These are phyloP conservation scores for Trametes cinnabarina DNA, from an alignment of 768 basidiomycete species.

Conservation along the genomic window DNA sequence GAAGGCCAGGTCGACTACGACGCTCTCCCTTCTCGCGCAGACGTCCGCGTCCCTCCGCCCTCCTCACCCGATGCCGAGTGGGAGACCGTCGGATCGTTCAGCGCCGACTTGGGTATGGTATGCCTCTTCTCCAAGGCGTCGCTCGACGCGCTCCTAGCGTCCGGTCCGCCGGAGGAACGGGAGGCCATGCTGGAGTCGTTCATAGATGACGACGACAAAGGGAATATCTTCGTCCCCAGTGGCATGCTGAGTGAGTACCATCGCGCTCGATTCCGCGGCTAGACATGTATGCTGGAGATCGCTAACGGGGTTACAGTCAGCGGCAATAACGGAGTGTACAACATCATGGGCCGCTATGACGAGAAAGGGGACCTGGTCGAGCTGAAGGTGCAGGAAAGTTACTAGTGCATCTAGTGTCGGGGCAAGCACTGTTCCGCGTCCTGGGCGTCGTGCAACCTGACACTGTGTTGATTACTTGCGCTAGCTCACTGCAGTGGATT, in stretches of 20 bases:
- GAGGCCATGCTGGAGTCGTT: neutral
- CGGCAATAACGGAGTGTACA: neutral
- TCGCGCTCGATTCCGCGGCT: too few relatives aligned
- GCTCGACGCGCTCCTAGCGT: neutral
- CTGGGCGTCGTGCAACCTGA: too few relatives aligned
- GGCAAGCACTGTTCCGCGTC: too few relatives aligned
- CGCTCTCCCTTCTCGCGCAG: neutral
- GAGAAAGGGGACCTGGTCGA: neutral
- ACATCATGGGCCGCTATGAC: neutral
- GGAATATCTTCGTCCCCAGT: neutral
- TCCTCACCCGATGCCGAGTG: neutral
- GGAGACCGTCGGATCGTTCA: neutral
- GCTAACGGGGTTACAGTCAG: neutral
- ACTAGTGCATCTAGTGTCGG: too few relatives aligned
- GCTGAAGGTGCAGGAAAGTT: neutral
- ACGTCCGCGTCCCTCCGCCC: neutral
- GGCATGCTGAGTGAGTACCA: neutral
- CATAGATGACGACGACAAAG: neutral
- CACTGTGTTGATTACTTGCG: too few relatives aligned
- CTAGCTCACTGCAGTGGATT: too few relatives aligned
- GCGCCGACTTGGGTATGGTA: neutral
- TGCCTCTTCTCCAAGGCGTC: neutral
- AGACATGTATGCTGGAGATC: too few relatives aligned
- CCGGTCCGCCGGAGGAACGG: neutral
- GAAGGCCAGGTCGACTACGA: conserved; percentile 1